phyloP scores from a whole-genome alignment of 2,329 filamentous ascomycete species.

The Calonectria pteridis region DNA sequence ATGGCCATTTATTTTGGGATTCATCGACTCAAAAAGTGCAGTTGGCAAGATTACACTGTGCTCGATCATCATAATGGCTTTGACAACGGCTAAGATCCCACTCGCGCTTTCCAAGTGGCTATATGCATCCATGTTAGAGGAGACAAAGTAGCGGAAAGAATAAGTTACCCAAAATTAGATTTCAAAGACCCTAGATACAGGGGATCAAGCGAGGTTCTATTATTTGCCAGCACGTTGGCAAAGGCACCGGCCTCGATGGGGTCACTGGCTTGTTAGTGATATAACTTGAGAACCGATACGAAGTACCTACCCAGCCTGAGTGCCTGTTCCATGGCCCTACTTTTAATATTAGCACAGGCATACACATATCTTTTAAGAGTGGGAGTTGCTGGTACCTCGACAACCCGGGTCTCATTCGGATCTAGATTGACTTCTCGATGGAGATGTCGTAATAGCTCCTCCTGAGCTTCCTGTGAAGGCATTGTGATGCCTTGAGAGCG shows the following conservation, averaged over 20 bases:
- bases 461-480: slow-evolving; percentile 50
- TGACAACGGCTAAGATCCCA: slow-evolving; percentile 43
- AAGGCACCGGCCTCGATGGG: slow-evolving; percentile 48
- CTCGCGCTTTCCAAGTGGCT: slow-evolving; percentile 42
- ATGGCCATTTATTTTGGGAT: slow-evolving; percentile 6
- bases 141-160: neutral
- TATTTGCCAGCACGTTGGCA: slow-evolving; percentile 34
- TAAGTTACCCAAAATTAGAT: slow-evolving; percentile 32
- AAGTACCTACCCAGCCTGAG: slow-evolving; percentile 15
- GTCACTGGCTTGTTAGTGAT: slow-evolving; percentile 50
- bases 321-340: slow-evolving; percentile 19
- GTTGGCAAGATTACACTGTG: slow-evolving; percentile 12
- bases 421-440: slow-evolving; percentile 42
- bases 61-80: slow-evolving; percentile 34
- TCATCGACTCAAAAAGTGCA: neutral
- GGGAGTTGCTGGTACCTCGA: slow-evolving; percentile 3
- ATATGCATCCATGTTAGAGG: slow-evolving; percentile 31
- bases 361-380: neutral
- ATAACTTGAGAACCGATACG: neutral
- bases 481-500: slow-evolving; percentile 50
- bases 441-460: slow-evolving; percentile 42
- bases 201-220: slow-evolving; percentile 36
- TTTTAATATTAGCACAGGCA: neutral
- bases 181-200: slow-evolving; percentile 43
- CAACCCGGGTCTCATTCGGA: slow-evolving; percentile 38